Evolutionary conservation across 139 green algal species (phyloP).

Genomic region (Volvox reticuliferus): DNA sequence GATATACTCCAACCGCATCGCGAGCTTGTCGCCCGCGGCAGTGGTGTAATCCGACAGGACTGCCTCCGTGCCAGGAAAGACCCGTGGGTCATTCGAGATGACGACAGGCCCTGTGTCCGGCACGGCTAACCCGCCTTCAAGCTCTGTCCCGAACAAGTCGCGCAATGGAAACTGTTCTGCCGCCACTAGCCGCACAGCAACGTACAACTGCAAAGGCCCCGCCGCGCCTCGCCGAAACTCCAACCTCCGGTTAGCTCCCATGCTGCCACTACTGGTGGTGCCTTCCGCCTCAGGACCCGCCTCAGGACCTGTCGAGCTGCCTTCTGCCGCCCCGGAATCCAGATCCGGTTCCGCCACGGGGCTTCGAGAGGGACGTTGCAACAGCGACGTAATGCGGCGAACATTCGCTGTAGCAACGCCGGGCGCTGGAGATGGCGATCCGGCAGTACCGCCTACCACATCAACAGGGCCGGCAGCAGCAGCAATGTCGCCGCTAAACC

Average conservation of each 20-base stretch:
- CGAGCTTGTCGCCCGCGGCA: neutral
- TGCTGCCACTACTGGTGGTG: neutral
- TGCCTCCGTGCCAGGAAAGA: slow-evolving; percentile 35
- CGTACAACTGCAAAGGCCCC: neutral
- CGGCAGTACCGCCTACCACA: too few species aligned
- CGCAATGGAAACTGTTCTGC: neutral
- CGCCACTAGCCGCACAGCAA: slow-evolving; percentile 20
- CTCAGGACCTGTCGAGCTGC: too few species aligned
- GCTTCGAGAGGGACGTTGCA: slow-evolving; percentile 5
- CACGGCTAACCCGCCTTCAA: neutral
- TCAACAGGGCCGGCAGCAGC: too few species aligned
- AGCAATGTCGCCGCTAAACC: too few species aligned
- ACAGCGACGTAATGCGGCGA: neutral
- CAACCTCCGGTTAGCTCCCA: neutral
- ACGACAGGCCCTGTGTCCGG: slow-evolving; percentile 27
- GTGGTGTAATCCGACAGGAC: neutral
- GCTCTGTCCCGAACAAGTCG: neutral
- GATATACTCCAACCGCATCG: slow-evolving; percentile 46
- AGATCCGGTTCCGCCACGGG: neutral
- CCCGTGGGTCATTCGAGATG: slow-evolving; percentile 27
- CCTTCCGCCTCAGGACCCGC: neutral
- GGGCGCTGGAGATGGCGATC: too few species aligned
- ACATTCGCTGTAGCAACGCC: too few species aligned
- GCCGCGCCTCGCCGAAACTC: neutral
- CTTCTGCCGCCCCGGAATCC: neutral